Conservation (phyloP, 2,329 filamentous ascomycete genomes). For the Talaromyces sp. region DNA sequence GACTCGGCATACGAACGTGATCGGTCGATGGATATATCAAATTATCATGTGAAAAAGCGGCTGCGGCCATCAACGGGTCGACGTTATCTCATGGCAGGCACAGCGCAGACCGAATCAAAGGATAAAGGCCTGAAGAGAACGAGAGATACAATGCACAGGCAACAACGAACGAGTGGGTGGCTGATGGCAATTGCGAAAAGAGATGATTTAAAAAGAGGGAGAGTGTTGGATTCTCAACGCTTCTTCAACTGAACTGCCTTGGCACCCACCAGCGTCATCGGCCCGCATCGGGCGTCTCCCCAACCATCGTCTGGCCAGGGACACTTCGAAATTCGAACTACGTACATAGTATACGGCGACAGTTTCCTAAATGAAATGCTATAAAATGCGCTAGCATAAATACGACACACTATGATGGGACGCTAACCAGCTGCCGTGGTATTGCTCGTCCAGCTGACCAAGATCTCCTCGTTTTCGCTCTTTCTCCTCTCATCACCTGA, state of each 20-base stretch:
- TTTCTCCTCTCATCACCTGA: slow-evolving; percentile 4
- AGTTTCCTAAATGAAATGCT: neutral
- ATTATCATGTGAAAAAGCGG: slow-evolving; percentile 16
- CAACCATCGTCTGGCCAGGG: slow-evolving; percentile 3
- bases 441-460: slow-evolving; percentile 1
- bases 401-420: neutral
- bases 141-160: neutral
- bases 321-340: neutral
- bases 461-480: neutral
- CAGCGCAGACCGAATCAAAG: neutral
- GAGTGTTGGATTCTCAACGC: slow-evolving; percentile 18
- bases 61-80: neutral
- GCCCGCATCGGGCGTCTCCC: slow-evolving; percentile 14
- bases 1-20: slow-evolving; percentile 14
- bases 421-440: neutral
- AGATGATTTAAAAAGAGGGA: neutral
- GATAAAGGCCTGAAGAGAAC: neutral
- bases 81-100: slow-evolving; percentile 3
- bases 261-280: slow-evolving; percentile 14
- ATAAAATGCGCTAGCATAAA: neutral
- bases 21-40: neutral
- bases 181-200: neutral
- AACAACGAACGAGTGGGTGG: neutral
- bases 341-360: neutral
- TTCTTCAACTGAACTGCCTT: slow-evolving; percentile 8